Evolutionary conservation across 2,329 filamentous ascomycete genomes (phyloP).

Genomic region (Chrysoporthe deuterocubensis): DNA sequence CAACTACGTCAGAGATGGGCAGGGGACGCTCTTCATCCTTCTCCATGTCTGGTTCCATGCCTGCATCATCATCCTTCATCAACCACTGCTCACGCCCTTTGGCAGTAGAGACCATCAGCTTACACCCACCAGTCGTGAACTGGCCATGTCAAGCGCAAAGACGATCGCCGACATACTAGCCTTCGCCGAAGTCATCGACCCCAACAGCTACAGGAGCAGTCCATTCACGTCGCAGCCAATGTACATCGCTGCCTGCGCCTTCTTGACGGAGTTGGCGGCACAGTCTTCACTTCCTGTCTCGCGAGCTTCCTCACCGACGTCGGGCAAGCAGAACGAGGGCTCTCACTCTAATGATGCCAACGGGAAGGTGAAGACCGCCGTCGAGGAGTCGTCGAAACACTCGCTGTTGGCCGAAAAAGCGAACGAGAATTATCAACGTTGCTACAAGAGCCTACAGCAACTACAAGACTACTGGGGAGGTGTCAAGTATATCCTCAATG

Average conservation of each 20-base stretch:
- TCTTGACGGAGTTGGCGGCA: conserved; percentile 79
- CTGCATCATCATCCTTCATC: conserved; percentile 81
- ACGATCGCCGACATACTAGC: conserved; percentile 88
- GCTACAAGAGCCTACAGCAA: conserved; percentile 81
- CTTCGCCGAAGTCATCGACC: conserved; percentile 84
- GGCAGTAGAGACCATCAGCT: conserved; percentile 69
- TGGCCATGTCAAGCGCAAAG: conserved; percentile 87
- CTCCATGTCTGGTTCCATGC: conserved; percentile 91
- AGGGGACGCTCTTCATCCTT: conserved; percentile 85
- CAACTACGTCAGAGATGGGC: conserved; percentile 77
- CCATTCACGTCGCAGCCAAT: conserved; percentile 90
- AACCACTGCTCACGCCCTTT: conserved; percentile 80
- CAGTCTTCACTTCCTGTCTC: conserved; percentile 71
- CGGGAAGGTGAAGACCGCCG: conserved; percentile 25
- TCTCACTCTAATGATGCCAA: not conserved
- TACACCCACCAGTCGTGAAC: conserved; percentile 77
- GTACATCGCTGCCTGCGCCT: conserved; percentile 88
- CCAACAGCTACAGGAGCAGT: conserved; percentile 84
- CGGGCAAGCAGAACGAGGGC: conserved; percentile 10
- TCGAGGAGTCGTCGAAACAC: conserved; percentile 61
- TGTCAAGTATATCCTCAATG: conserved; percentile 83
- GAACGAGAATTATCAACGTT: conserved; percentile 84
- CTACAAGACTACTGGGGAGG: conserved; percentile 87
- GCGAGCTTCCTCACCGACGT: conserved; percentile 57
- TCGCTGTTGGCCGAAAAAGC: conserved; percentile 79